Percentiles rank a stretch among this genome's conserved stretches.
Conservation (phyloP, 164 flowering plant species). For the Aristolochia contorta region DNA sequence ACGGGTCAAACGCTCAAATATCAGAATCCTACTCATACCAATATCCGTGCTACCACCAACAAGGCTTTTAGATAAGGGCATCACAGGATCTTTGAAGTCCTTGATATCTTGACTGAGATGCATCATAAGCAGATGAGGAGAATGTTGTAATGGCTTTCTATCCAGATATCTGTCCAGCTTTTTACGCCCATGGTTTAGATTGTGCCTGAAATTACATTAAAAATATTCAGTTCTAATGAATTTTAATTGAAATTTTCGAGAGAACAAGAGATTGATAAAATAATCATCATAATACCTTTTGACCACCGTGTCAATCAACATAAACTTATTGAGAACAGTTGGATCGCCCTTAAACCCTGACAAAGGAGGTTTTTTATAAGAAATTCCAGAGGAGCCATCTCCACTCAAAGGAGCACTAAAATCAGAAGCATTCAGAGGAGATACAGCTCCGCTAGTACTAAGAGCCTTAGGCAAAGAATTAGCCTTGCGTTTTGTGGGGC, state of each 20-base stretch:
- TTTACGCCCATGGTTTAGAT: constrained; percentile 53
- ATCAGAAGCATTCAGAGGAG: constrained; percentile 74
- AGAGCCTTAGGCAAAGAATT: constrained; percentile 68
- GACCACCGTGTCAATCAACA: constrained; percentile 66
- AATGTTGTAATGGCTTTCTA: constrained; percentile 31
- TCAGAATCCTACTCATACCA: constrained; percentile 54
- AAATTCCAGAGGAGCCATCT: constrained; percentile 64
- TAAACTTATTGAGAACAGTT: constrained; percentile 57
- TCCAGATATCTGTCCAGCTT: constrained; percentile 41
- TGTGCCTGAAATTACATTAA: constrained; percentile 31
- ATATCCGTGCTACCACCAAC: constrained; percentile 66
- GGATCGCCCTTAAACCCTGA: constrained; percentile 27
- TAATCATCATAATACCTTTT: constrained; percentile 37
- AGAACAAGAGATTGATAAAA: neutral
- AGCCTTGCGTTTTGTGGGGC: constrained; percentile 53
- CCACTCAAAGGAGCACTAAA: constrained; percentile 50
- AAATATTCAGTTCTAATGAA: neutral
- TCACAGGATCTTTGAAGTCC: constrained; percentile 41
- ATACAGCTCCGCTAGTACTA: constrained; percentile 58
- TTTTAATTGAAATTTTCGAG: neutral
- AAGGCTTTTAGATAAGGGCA: constrained; percentile 60
- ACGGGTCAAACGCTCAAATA: constrained; percentile 39
- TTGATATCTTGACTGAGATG: constrained; percentile 39
- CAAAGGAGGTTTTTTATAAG: constrained; percentile 21
- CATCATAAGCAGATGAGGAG: constrained; percentile 28